Evolutionary conservation across 228 moss, liverwort and hornwort genomes (phyloP).

Genomic region (Sphagnum magellanicum): DNA sequence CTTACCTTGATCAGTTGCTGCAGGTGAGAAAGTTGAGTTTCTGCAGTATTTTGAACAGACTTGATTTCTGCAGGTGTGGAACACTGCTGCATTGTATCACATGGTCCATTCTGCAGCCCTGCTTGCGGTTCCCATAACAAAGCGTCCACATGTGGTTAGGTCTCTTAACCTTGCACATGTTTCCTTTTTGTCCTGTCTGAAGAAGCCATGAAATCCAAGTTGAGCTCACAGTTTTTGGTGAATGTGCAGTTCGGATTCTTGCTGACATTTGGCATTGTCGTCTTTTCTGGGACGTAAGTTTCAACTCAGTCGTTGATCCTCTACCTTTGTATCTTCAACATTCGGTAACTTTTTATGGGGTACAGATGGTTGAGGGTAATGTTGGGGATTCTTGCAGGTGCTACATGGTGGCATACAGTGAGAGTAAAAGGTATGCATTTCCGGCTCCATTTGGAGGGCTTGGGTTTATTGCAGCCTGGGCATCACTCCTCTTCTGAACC

Average conservation of each 20-base stretch:
- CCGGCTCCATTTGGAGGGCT: conserved; percentile 94
- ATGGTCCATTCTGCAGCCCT: conserved; percentile 78
- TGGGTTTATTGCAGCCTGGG: conserved; percentile 75
- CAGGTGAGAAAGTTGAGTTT: neutral
- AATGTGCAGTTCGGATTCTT: conserved; percentile 80
- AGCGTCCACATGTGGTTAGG: conserved; percentile 72
- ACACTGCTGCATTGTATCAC: conserved; percentile 82
- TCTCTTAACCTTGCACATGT: too few relatives aligned
- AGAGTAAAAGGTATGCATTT: conserved; percentile 54
- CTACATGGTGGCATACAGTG: conserved; percentile 59
- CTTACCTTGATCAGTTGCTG: neutral
- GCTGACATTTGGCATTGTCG: conserved; percentile 67
- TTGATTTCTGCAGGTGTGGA: conserved; percentile 51
- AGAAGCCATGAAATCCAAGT: neutral
- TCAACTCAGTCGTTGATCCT: neutral
- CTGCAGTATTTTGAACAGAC: neutral
- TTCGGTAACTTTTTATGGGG: neutral
- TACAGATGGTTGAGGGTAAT: neutral
- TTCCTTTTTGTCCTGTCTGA: neutral
- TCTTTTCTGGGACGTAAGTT: conserved; percentile 96
- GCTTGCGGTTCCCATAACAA: conserved; percentile 74
- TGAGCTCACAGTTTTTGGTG: neutral
- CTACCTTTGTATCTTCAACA: neutral
- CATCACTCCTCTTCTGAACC: conserved; percentile 61
- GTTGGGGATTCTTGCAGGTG: conserved; percentile 43